Evolutionary conservation across 2,329 filamentous ascomycete genomes (phyloP).

Genomic region (Ceratocystis lukuohia): DNA sequence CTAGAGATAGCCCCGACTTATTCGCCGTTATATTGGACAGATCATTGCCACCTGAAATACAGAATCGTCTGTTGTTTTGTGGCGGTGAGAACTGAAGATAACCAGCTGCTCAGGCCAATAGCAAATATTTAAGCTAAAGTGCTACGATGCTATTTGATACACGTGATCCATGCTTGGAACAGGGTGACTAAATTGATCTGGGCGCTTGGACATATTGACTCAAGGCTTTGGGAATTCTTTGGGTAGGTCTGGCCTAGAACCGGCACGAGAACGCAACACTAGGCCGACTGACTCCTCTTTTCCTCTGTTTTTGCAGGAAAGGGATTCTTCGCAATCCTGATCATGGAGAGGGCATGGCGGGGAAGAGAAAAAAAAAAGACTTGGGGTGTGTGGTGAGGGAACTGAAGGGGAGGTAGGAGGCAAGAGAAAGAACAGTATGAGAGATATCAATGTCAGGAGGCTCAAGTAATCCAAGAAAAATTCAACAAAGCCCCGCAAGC

Average conservation of each 20-base stretch:
- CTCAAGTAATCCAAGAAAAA: background rate
- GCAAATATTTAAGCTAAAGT: background rate
- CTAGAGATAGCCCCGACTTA: background rate
- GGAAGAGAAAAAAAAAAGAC: background rate
- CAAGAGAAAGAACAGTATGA: background rate
- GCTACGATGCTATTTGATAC: background rate
- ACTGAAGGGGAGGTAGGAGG: background rate
- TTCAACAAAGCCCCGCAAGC: background rate
- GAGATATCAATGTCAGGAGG: background rate
- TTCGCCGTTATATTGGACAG: background rate
- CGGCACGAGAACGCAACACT: background rate
- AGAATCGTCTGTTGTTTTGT: too few species aligned
- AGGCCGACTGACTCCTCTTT: background rate
- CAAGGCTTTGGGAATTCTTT: too few species aligned
- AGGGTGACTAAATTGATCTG: background rate
- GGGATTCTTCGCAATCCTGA: background rate
- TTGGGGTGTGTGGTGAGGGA: background rate
- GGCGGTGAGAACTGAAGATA: too few species aligned
- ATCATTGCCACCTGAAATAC: background rate
- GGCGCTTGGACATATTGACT: background rate
- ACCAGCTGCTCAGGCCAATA: too few species aligned
- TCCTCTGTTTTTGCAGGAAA: background rate
- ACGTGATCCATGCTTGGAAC: background rate
- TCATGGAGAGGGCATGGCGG: background rate
- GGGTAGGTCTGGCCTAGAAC: background rate